Evolutionary conservation across 768 basidiomycete genomes (phyloP), one percentile per base, ranked within the genome.

Genomic region (Suillus tomentosus): DNA sequence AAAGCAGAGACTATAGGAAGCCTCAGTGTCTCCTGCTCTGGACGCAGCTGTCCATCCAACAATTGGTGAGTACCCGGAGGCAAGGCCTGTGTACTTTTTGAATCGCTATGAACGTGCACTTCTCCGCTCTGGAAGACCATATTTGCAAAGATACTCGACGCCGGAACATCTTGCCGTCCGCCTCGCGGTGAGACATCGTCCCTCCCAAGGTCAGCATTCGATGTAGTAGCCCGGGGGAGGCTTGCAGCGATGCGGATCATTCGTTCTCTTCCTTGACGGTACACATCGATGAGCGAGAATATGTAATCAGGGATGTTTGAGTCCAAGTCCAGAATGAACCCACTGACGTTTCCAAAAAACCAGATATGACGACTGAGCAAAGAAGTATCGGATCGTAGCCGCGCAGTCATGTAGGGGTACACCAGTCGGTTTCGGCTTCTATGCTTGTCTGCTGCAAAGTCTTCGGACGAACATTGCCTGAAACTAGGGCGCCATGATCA

Each of bases 91-190:
- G 73, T 74, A 66, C 79, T 77, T 34, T 80, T 81, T 61, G 78
- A 73, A 58, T 74, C 79, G 65, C 84, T 88, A 70, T 91, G 87
- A 53, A 95, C 80, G 59, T 87, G 85, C 22, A 98, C 90, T 72
- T 88, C 86, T 37, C 96, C 96, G 66, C 93, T 96, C 63, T 85
- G 81, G 75, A 98, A 98, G 5, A 83, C 85, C 64, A 96, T 79
- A 1, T 89, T 85, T 3, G 84, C 79, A 60, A 87, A 84, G 22
- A 93, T 70, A 64, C 85, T 86, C 14, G 89, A 88, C 1, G 86
- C 84, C 3, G 83, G 82, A 22, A 83, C 73, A 5, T 79, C 70
- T 27, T 31, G 57, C 11, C 42, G 57, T 27, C 40, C 57, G 17
- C 24, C 40, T 42, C 19, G 40, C 11, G 77, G 27, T 31, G 43